Evolutionary conservation across 139 green algal genomes (phyloP).

Genomic region (Eudorina sp.): DNA sequence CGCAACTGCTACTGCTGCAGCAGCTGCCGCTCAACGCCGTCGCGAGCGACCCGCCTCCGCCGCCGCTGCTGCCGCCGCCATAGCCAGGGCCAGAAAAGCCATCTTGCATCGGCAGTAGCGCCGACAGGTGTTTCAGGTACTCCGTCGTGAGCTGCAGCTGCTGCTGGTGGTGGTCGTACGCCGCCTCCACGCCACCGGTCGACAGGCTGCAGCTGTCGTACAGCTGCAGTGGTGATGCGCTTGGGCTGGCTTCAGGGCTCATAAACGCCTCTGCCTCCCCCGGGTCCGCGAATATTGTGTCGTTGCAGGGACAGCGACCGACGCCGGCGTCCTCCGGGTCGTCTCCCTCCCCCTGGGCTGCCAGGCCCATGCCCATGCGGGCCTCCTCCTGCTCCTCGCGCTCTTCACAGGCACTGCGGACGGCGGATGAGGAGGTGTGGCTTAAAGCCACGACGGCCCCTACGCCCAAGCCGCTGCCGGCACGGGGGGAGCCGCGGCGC

Average conservation of each 20-base stretch:
- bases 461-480: no score
- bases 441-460: no score
- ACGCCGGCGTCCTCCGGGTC: not conserved
- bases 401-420: not conserved
- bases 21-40: not conserved
- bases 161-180: conserved; percentile 3
- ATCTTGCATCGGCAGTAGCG: not conserved
- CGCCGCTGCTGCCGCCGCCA: not conserved
- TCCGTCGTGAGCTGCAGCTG: not conserved
- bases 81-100: not conserved
- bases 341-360: not conserved
- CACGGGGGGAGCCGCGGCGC: not conserved
- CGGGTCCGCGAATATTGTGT: conserved; percentile 27
- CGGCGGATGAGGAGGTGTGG: not conserved
- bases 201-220: conserved; percentile 17
- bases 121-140: not conserved
- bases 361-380: not conserved
- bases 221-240: not conserved
- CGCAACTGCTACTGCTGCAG: not conserved
- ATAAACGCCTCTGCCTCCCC: not conserved
- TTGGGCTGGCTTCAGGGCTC: conserved; percentile 17
- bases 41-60: not conserved
- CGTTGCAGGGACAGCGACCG: conserved; percentile 29
- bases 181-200: not conserved
- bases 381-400: no score